These are phyloP conservation scores for Pseudogymnoascus destructans DNA, from an alignment of 2,329 filamentous ascomycete species.

Conservation along the genomic window DNA sequence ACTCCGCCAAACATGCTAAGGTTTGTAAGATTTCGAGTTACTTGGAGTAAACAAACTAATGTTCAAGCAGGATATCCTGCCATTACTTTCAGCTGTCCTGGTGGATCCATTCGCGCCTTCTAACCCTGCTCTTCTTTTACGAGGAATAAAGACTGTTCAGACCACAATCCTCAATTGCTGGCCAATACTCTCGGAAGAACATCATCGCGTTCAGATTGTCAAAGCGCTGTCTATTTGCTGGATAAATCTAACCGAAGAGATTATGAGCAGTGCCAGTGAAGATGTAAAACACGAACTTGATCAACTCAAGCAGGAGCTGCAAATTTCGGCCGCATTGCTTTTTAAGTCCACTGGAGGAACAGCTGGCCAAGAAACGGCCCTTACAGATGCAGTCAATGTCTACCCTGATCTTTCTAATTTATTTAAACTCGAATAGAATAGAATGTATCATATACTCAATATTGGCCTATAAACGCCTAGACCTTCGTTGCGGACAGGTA, in stretches of 20 bases:
- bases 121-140: slow-evolving; percentile 39
- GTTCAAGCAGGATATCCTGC: slow-evolving; percentile 45
- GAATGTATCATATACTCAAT: not conserved
- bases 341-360: slow-evolving; percentile 15
- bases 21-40: slow-evolving; percentile 29
- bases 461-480: not conserved
- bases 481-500: not conserved
- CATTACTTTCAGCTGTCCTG: slow-evolving; percentile 51
- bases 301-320: slow-evolving; percentile 17
- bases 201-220: slow-evolving; percentile 51
- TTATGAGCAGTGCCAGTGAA: not conserved
- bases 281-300: not conserved
- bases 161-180: slow-evolving; percentile 50
- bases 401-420: not conserved
- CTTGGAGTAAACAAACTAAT: not conserved
- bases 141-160: slow-evolving; percentile 37
- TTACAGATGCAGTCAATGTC: not conserved
- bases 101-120: slow-evolving; percentile 53
- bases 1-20: slow-evolving; percentile 54
- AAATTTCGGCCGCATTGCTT: slow-evolving; percentile 17
- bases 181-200: slow-evolving; percentile 45
- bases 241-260: slow-evolving; percentile 38
- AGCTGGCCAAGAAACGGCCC: not conserved
- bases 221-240: slow-evolving; percentile 50
- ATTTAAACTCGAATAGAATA: not conserved